A percentile compares a stretch with the other conserved stretches of the same genome.
These are phyloP conservation scores for Botrytis pseudocinerea DNA, from an alignment of 2,329 filamentous ascomycete genomes.

Conservation along the genomic window DNA sequence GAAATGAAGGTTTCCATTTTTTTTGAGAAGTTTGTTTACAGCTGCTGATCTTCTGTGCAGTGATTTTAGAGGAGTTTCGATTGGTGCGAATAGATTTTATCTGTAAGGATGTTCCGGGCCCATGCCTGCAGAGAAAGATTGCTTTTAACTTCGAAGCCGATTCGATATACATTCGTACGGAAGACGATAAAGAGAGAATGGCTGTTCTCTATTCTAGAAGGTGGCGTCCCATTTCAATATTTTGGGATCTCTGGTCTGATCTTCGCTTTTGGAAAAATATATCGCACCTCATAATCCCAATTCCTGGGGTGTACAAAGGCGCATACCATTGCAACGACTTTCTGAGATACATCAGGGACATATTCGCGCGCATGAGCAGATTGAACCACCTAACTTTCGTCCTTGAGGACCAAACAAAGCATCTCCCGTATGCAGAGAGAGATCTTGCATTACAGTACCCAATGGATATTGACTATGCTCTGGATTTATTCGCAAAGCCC, in stretches of 20 bases:
- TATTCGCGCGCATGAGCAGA: not conserved
- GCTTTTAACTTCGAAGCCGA: not conserved
- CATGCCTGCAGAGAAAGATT: not conserved
- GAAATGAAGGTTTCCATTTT: not conserved
- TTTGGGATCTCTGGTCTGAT: not conserved
- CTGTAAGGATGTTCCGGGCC: not conserved
- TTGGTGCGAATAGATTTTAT: not conserved
- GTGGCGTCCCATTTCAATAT: not conserved
- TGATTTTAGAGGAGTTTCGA: not conserved
- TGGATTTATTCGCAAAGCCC: not conserved
- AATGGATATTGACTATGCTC: not conserved
- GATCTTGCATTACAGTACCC: not conserved
- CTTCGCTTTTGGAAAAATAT: not conserved
- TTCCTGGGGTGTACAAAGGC: not conserved
- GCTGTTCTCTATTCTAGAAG: no score
- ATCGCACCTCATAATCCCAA: not conserved
- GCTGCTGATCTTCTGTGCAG: not conserved
- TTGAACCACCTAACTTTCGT: not conserved
- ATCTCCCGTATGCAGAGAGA: not conserved
- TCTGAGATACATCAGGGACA: not conserved
- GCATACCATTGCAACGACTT: not conserved
- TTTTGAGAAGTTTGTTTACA: not conserved
- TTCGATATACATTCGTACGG: not conserved
- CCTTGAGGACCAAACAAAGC: not conserved
- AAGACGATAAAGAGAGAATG: accelerated